Base-by-base conservation (phyloP, 2,329 filamentous ascomycete species). In the Botrytis pseudocinerea region DNA sequence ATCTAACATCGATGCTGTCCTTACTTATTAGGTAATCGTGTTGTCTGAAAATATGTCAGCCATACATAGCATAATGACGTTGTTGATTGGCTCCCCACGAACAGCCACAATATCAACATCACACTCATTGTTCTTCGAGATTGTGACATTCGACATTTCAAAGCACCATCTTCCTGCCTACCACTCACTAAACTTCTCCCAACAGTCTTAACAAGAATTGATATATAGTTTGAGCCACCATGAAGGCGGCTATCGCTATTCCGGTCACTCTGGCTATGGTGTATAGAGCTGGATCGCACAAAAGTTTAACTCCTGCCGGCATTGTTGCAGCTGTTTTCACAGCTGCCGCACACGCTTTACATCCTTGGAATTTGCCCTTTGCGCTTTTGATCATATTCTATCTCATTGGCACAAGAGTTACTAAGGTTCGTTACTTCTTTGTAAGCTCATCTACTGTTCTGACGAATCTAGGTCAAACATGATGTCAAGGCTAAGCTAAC, bases 331-430 rank as follows among this genome's bases (percentile, higher is more conserved):
- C 95, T 5, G 85, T 86, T 8, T 78, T 92, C 61, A 97, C 95
- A 6, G 95, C 94, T 6, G 82, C 88, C 63, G 89, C 92, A 18
- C 96, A 99, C 82, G 94, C 94, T 25, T 84, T 95, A n/a, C 95
- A 98, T 82, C 95, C 95, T 5, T 98, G 94, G 91, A 93, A 93
- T 74, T 85, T 95, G n/a, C 95, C 94, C n/a, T 97, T 98, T 83
- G 88, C 88, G 42, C 86, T 98, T 18, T 86, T 98, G 2, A 88
- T 88, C 68, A 88, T 94, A 51, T 98, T 98, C 85, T 98, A 97
- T 82, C 84, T 97, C 4, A 90, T 92, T 7, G 96, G 94, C 1
- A 97, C 92, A 1, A 86, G 90, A 69, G 94, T 91, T 0, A 98
- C 95, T 0, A 95, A 95, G 84, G 93, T 94, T 82, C 40, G 79